Base-by-base conservation (phyloP, 345 rosid species). In the Mallotus nudiflorus region DNA sequence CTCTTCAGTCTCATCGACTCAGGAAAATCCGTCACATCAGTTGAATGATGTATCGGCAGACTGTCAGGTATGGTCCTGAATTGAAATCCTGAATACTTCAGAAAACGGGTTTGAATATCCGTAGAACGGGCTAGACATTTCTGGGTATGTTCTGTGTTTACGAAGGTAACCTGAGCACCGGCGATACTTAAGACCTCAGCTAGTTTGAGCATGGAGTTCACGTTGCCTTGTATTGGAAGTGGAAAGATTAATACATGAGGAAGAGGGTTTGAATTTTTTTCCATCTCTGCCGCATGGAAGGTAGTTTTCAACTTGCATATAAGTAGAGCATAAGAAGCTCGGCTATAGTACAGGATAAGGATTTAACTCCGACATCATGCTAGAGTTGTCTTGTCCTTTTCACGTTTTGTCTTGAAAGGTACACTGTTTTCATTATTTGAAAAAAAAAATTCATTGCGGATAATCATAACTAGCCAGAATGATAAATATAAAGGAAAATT, bases 131-230 rank as follows among this genome's bases (percentile, higher is more conserved):
- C 27, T 4, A 81, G 73, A n/a, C 73, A 67, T 31, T 61, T 52
- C 27, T 82, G 84, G 78, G 69, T 78, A 74, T 77, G 28, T 7
- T 79, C 73, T 16, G 84, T 77, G 78, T 75, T 82, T 44, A 85
- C 75, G 79, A 92, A 87, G 50, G 96, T 90, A 76, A 90, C 67
- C 4, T 81, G 71, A 35, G 87, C 62, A 65, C 87, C 88, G 10
- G 80, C 58, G 15, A 82, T 77, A 68, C 58, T 42, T 2, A 91
- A 73, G 15, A 89, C 83, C 72, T 88, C 87, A 16, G 89, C 84
- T 2, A 89, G 82, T 75, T 85, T 88, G 46, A 91, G 78, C 89
- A 85, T 80, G 68, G 88, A 73, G 84, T 76, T 92, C 13, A 90
- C 85, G 51, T 91, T 91, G 50, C 91, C 88, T 28, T 89, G 89